These are phyloP conservation scores for Coemansia sp. DNA, from an alignment of 192 early-diverging fungal species.

Conservation along the genomic window DNA sequence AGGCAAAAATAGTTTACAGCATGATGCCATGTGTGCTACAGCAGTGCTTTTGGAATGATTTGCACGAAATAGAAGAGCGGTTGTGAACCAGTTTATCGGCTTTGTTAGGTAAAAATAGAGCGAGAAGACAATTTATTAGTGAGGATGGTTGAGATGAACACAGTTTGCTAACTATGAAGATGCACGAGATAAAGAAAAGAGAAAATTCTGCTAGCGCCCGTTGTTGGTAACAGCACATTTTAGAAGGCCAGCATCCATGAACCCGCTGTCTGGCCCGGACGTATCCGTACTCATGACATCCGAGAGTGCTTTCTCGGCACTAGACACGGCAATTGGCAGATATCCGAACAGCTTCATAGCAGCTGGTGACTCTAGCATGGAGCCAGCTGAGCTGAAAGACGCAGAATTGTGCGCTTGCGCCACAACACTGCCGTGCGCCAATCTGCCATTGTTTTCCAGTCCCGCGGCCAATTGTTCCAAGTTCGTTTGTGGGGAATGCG, in stretches of 20 bases:
- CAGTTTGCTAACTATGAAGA: background rate
- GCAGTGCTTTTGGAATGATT: no score
- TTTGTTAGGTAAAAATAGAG: no score
- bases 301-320: conserved; percentile 2
- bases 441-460: background rate
- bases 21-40: no score
- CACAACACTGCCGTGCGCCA: background rate
- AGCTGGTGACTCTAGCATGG: conserved; percentile 8
- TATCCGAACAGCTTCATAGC: conserved; percentile 13
- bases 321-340: conserved; percentile 7
- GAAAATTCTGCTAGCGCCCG: background rate
- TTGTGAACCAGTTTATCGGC: no score
- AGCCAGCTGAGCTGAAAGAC: conserved; percentile 30
- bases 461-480: background rate
- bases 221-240: background rate
- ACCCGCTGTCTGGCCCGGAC: background rate
- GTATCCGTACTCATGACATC: background rate
- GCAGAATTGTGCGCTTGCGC: conserved; percentile 5
- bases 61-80: no score
- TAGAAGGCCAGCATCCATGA: background rate
- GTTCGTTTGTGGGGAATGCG: background rate
- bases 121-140: background rate
- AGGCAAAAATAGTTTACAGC: no score
- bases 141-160: background rate
- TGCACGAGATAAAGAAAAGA: background rate